A percentile compares a stretch with the other conserved stretches of the same genome.
phyloP scores from a whole-genome alignment of 768 basidiomycete genomes.

The Paxillus ammoniavirescens region DNA sequence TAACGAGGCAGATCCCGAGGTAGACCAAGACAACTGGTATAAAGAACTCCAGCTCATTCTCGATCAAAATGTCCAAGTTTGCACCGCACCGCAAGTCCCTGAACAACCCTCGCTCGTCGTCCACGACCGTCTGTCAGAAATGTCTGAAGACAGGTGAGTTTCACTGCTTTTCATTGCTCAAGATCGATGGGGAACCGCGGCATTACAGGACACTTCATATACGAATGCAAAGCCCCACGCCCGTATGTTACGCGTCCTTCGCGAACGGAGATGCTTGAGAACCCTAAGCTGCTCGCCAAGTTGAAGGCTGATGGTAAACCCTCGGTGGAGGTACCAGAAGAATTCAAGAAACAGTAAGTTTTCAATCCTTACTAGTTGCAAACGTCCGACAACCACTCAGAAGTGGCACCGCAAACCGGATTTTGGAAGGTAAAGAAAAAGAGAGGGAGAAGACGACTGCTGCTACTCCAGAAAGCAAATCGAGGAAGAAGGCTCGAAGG shows the following conservation, averaged over 20 bases:
- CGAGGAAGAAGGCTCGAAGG: slow-evolving; percentile 37
- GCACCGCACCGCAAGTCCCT: slow-evolving; percentile 67
- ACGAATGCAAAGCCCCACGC: slow-evolving; percentile 78
- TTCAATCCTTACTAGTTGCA: background rate
- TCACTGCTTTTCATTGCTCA: slow-evolving; percentile 2
- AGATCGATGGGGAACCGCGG: background rate
- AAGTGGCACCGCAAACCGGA: slow-evolving; percentile 79
- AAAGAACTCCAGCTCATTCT: background rate
- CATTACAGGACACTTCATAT: slow-evolving; percentile 82
- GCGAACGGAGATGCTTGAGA: slow-evolving; percentile 81
- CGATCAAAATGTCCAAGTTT: slow-evolving; percentile 68
- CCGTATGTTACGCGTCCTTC: slow-evolving; percentile 91
- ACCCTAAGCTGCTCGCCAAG: slow-evolving; percentile 66
- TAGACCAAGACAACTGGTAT: too few relatives aligned
- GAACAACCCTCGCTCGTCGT: slow-evolving; percentile 61
- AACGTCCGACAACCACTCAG: slow-evolving; percentile 34
- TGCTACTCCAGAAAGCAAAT: slow-evolving; percentile 27
- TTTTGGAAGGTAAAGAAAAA: slow-evolving; percentile 81
- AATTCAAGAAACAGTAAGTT: slow-evolving; percentile 79
- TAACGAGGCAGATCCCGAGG: too few relatives aligned
- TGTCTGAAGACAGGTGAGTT: slow-evolving; percentile 63
- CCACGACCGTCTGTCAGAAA: slow-evolving; percentile 79
- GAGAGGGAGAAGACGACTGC: slow-evolving; percentile 50
- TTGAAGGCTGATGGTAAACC: slow-evolving; percentile 70
- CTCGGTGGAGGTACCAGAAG: slow-evolving; percentile 83